These are phyloP conservation scores for Penicillium simplicissimum DNA, from an alignment of 495 filamentous ascomycete genomes.

Conservation along the genomic window DNA sequence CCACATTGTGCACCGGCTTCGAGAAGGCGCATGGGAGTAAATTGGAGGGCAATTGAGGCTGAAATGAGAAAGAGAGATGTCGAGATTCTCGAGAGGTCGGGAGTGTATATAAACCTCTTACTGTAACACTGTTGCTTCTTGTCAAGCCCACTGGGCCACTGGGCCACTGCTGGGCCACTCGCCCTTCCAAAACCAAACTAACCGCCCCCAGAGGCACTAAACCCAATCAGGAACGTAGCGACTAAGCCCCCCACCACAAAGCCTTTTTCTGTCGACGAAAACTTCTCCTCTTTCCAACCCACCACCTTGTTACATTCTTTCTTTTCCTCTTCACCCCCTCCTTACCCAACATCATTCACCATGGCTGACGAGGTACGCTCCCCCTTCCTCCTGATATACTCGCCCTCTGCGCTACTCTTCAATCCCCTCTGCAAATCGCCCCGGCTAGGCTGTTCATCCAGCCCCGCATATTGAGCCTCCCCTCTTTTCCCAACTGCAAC, in stretches of 20 bases:
- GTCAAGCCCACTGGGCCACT: too few relatives aligned
- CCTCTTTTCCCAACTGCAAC: conserved; percentile 23
- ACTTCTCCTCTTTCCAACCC: conserved; percentile 30
- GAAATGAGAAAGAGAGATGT: not conserved
- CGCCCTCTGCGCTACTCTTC: conserved; percentile 1
- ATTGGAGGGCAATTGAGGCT: not conserved
- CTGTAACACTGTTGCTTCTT: too few relatives aligned
- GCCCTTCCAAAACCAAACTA: not conserved
- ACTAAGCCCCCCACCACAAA: conserved; percentile 45
- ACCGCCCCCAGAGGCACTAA: conserved; percentile 30
- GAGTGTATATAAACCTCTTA: not conserved
- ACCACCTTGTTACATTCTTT: conserved; percentile 19
- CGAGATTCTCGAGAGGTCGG: not conserved
- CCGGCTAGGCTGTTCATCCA: conserved; percentile 20
- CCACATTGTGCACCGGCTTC: conserved; percentile 63
- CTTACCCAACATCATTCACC: conserved; percentile 31
- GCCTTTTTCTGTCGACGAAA: conserved; percentile 33
- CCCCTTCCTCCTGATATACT: not conserved
- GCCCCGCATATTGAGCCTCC: conserved; percentile 42
- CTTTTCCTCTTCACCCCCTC: conserved; percentile 10
- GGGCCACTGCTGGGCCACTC: not conserved
- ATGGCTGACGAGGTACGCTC: conserved; percentile 48
- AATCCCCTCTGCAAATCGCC: conserved; percentile 11
- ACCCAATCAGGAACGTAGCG: conserved; percentile 33
- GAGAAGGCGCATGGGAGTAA: conserved; percentile 11